Percentiles rank a stretch among this genome's conserved stretches.
These are phyloP conservation scores for Stylosanthes scabra DNA, from an alignment of 331 rosid species.

Conservation along the genomic window DNA sequence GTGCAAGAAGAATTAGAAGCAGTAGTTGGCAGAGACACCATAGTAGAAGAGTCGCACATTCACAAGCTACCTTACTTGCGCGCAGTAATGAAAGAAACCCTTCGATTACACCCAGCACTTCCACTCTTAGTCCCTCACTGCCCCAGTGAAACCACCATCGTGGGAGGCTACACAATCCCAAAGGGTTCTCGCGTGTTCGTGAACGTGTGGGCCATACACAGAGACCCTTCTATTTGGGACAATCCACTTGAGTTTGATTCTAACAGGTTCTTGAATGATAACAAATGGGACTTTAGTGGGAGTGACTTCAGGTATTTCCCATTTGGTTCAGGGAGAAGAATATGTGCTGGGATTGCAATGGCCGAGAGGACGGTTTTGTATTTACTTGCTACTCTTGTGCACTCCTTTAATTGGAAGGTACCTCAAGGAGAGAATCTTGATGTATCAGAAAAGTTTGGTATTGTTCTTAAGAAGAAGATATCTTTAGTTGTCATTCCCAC, in stretches of 20 bases:
- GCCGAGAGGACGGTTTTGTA: slow-evolving; percentile 75
- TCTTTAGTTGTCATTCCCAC: slow-evolving; percentile 69
- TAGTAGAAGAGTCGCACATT: slow-evolving; percentile 77
- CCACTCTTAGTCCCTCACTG: slow-evolving; percentile 77
- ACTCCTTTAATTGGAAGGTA: slow-evolving; percentile 75
- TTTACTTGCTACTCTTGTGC: slow-evolving; percentile 67
- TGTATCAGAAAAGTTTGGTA: slow-evolving; percentile 67
- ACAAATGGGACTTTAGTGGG: slow-evolving; percentile 66
- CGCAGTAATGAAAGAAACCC: slow-evolving; percentile 85
- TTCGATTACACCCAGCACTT: slow-evolving; percentile 68
- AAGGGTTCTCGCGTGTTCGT: slow-evolving; percentile 70
- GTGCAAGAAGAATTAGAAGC: slow-evolving; percentile 60
- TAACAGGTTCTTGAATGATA: slow-evolving; percentile 59
- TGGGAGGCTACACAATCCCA: slow-evolving; percentile 77
- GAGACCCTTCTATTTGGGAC: slow-evolving; percentile 75
- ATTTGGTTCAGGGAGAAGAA: slow-evolving; percentile 87
- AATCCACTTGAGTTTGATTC: slow-evolving; percentile 71
- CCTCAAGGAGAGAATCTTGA: slow-evolving; percentile 57
- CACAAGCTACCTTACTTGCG: slow-evolving; percentile 57
- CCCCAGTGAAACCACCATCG: slow-evolving; percentile 59
- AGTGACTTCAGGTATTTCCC: slow-evolving; percentile 75
- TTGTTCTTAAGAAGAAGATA: slow-evolving; percentile 64
- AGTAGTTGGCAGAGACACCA: slow-evolving; percentile 60
- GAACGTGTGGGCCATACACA: slow-evolving; percentile 84
- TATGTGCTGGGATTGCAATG: slow-evolving; percentile 80